A percentile compares a stretch with the other conserved stretches of the same genome.
Conservation (phyloP, 306 rosid species). For the Begonia peltatifolia region DNA sequence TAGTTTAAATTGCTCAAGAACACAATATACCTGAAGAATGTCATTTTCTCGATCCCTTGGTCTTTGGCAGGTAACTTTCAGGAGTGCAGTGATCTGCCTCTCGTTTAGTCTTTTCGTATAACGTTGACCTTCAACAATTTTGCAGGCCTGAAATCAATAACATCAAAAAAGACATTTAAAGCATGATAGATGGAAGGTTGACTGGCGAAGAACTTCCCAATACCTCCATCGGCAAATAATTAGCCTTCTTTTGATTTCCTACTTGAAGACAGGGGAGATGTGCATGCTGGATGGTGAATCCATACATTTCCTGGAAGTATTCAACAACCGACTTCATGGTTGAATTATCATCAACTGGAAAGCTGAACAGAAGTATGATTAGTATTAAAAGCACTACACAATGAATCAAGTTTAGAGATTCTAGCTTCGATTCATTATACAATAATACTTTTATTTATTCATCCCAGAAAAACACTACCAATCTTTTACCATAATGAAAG, state of each 20-base stretch:
- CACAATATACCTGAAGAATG: slow-evolving; percentile 43
- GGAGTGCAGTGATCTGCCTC: slow-evolving; percentile 31
- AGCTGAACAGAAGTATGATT: slow-evolving; percentile 27
- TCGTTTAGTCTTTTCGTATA: slow-evolving; percentile 36
- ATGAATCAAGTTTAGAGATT: not conserved
- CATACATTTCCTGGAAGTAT: slow-evolving; percentile 97
- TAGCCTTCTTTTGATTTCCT: not conserved
- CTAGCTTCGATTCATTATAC: not conserved
- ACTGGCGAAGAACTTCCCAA: not conserved
- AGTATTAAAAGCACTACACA: not conserved
- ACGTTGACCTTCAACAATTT: slow-evolving; percentile 41
- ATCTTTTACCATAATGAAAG: not conserved
- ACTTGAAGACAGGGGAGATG: slow-evolving; percentile 82
- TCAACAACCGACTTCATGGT: slow-evolving; percentile 95
- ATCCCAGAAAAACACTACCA: not conserved
- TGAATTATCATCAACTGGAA: slow-evolving; percentile 88
- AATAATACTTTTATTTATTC: not conserved
- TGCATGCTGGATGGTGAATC: slow-evolving; percentile 75
- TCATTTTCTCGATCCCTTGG: slow-evolving; percentile 19
- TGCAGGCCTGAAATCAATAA: slow-evolving; percentile 30
- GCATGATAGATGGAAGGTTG: not conserved
- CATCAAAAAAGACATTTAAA: not conserved
- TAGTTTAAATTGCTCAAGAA: not conserved
- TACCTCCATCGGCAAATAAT: slow-evolving; percentile 60
- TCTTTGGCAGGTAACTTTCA: slow-evolving; percentile 51